Evolutionary conservation across 140 eudicot genomes (phyloP), one percentile per base, ranked within the genome.

Genomic region (Oenanthe javanica): DNA sequence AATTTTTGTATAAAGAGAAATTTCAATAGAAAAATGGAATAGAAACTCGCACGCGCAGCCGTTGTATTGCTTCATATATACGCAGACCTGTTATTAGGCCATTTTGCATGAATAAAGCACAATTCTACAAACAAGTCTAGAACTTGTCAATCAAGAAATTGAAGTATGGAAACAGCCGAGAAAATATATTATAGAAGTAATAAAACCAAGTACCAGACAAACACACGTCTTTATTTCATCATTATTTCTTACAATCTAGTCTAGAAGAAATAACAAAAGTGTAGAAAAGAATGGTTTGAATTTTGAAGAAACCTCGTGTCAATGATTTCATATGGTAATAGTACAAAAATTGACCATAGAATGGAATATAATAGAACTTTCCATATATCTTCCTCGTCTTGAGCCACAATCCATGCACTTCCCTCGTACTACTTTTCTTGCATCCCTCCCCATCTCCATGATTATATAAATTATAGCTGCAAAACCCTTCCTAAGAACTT

Each of bases 341-440:
- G 4, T 54, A 25, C 9, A n/a, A 23, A 0, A 6, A 4, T 27
- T 25, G 74, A 27, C 74, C 47, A 59, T 54, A 14, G n/a, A n/a
- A n/a, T n/a, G n/a, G 59, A 52, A 52, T 54, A 21, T 4, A 9
- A n/a, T n/a, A n/a, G 67, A 59, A 21, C 31, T 59, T 59, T 59
- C 67, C 67, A n/a, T n/a, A n/a, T n/a, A 59, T 59, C 67, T n/a
- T 59, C 67, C 67, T 21, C 13, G n/a, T 67, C 74, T 67, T 67
- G 74, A 67, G 16, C 74, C 5, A 67, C 46, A 67, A 67, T 25
- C 74, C 45, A 66, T n/a, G n/a, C n/a, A n/a, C n/a, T n/a, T n/a
- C n/a, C n/a, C n/a, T n/a, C n/a, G n/a, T n/a, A n/a, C 42, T 25
- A 67, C 16, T 36, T 67, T 67, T 67, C 45, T 36, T 67, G 27